phyloP scores from a whole-genome alignment of 768 basidiomycete genomes.

The Daedaleopsis nitida region DNA sequence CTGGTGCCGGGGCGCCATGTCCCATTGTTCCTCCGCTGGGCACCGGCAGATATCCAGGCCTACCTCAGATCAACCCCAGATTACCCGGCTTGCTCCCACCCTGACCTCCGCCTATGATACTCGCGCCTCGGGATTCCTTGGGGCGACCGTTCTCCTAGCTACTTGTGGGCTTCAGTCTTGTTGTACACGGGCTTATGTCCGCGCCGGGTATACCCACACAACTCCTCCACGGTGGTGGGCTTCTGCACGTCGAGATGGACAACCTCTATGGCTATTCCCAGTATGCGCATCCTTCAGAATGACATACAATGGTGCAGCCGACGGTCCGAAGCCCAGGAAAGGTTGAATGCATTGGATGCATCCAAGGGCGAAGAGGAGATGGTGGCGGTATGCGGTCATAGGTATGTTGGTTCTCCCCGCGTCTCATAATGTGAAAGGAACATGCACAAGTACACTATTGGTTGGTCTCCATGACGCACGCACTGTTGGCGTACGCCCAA shows the following conservation, averaged over 20 bases:
- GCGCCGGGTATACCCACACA: neutral
- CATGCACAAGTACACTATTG: neutral
- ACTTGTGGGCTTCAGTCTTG: no score
- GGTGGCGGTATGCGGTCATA: neutral
- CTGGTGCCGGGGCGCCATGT: conserved; percentile 9
- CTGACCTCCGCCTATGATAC: conserved; percentile 13
- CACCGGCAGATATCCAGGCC: conserved; percentile 7
- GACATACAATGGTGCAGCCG: no score
- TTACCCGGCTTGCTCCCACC: conserved; percentile 9
- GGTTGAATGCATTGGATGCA: no score
- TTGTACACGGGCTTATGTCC: neutral
- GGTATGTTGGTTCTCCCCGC: neutral
- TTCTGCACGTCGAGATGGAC: no score
- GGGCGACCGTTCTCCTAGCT: neutral
- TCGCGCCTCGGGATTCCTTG: neutral
- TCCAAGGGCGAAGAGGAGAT: no score
- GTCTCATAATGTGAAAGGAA: neutral
- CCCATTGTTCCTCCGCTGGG: conserved; percentile 14
- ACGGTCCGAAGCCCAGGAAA: no score
- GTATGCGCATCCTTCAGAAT: no score
- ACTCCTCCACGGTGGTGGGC: no score
- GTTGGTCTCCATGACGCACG: neutral
- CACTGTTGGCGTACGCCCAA: neutral
- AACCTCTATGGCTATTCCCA: no score
- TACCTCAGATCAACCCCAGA: conserved; percentile 18